phyloP scores from a whole-genome alignment of 192 early-diverging fungal species.

The Gamsiella multidivaricata region DNA sequence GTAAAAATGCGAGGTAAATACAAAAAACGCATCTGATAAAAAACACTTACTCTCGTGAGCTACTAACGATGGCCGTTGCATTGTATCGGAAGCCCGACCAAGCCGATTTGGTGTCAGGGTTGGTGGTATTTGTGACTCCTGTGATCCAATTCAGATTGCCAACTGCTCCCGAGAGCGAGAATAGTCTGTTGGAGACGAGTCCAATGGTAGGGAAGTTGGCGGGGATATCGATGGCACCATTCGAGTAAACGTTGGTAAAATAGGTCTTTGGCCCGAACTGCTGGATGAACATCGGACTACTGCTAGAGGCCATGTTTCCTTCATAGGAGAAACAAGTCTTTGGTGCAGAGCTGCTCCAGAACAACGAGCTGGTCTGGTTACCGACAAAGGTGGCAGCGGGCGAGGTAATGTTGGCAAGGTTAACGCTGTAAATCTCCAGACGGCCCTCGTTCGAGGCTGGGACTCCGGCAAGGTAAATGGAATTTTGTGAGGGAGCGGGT shows the following conservation, averaged over 20 bases:
- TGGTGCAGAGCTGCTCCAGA: conserved; percentile 15
- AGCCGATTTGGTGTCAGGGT: not conserved
- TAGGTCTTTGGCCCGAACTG: conserved; percentile 22
- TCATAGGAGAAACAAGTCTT: conserved; percentile 30
- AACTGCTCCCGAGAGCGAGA: conserved; percentile 19
- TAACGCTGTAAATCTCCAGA: conserved; percentile 21
- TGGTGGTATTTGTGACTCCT: conserved; percentile 6
- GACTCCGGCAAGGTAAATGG: conserved; percentile 22
- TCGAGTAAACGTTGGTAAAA: conserved; percentile 26
- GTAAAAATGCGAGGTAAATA: no score
- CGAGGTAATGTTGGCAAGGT: conserved; percentile 32
- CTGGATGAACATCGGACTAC: conserved; percentile 21
- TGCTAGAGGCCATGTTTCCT: conserved; percentile 14
- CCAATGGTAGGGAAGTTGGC: not conserved
- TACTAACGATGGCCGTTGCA: conserved; percentile 3
- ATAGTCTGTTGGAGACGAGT: conserved; percentile 25
- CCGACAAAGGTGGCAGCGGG: conserved; percentile 24
- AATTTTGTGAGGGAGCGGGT: conserved; percentile 1
- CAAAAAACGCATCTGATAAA: no score
- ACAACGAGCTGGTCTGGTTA: not conserved
- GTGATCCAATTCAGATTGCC: conserved; percentile 25
- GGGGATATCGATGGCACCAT: conserved; percentile 11
- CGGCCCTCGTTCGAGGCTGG: conserved; percentile 8
- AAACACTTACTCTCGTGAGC: conserved; percentile 33
- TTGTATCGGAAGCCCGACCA: conserved; percentile 38